These are phyloP conservation scores for Termitomyces sp. DNA, from an alignment of 768 basidiomycete genomes.

Conservation along the genomic window DNA sequence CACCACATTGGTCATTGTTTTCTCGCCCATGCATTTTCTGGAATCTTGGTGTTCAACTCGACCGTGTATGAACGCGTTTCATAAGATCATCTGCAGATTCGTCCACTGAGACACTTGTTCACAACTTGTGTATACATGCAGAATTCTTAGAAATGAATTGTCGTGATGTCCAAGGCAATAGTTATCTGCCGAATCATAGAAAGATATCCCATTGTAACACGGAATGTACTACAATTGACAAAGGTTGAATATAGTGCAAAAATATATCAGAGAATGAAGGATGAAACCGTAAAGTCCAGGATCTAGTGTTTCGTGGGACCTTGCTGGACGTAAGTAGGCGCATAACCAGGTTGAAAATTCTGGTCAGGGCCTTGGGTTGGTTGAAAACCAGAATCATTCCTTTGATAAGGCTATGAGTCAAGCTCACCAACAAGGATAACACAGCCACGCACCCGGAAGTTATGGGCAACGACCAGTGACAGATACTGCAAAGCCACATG, in stretches of 20 bases:
- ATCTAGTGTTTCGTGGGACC: constrained; percentile 14
- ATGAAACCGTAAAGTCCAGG: neutral
- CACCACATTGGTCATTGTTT: neutral
- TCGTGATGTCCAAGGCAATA: too few species aligned
- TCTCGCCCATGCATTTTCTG: neutral
- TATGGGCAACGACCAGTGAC: constrained; percentile 57
- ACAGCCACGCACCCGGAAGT: constrained; percentile 43
- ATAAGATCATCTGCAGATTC: too few species aligned
- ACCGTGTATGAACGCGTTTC: neutral
- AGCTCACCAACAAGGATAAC: neutral
- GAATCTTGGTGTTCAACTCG: neutral
- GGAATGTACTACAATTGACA: too few species aligned
- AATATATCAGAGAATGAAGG: neutral
- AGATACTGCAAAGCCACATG: constrained; percentile 71
- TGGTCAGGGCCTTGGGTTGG: constrained; percentile 23
- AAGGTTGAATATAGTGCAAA: neutral
- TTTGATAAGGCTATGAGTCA: constrained; percentile 1
- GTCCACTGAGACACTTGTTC: too few species aligned
- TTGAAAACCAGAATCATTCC: constrained; percentile 20
- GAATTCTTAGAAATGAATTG: too few species aligned
- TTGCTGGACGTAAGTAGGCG: constrained; percentile 35
- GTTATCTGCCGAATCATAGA: too few species aligned
- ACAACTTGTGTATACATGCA: too few species aligned
- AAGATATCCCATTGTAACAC: too few species aligned
- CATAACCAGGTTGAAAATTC: constrained; percentile 35